Percentiles rank a stretch among this genome's conserved stretches.
Evolutionary conservation across 139 green algal species (phyloP).

Genomic region (Picochlorum sp.): DNA sequence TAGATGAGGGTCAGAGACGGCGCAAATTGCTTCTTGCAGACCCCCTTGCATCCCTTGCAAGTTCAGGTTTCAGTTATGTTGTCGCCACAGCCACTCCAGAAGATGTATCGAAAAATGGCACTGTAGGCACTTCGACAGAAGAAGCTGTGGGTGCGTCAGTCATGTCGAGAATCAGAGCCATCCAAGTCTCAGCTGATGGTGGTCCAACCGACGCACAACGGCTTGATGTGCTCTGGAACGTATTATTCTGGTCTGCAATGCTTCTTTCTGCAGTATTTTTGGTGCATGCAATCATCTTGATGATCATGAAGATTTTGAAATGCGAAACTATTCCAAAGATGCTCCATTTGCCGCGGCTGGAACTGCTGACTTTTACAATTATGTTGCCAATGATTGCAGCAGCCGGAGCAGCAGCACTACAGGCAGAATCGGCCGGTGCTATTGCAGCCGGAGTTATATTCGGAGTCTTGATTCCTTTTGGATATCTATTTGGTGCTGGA

Average conservation of each 20-base stretch:
- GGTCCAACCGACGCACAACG: background rate
- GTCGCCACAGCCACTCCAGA: conserved; percentile 18
- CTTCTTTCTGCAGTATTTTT: conserved; percentile 11
- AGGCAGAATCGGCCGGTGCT: background rate
- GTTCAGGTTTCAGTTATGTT: conserved; percentile 23
- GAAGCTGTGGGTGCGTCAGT: conserved; percentile 11
- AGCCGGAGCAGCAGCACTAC: conserved; percentile 15
- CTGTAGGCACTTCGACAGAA: background rate
- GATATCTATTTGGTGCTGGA: conserved; percentile 6
- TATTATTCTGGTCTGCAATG: conserved; percentile 22
- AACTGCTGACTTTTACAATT: conserved; percentile 31
- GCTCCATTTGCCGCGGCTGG: conserved; percentile 24
- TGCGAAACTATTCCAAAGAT: conserved; percentile 17
- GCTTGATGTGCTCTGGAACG: conserved; percentile 20
- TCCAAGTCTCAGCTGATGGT: conserved; percentile 12
- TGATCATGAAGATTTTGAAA: background rate
- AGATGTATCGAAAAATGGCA: conserved; percentile 4
- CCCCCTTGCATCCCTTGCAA: conserved; percentile 19
- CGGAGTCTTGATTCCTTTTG: conserved; percentile 15
- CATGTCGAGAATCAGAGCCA: conserved; percentile 19
- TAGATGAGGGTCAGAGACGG: background rate
- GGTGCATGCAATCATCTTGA: background rate
- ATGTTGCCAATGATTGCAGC: conserved; percentile 25
- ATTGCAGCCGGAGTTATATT: conserved; percentile 16
- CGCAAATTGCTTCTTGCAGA: conserved; percentile 8